Base-by-base conservation (phyloP, 495 filamentous ascomycete genomes). In the Aspergillus campestris region DNA sequence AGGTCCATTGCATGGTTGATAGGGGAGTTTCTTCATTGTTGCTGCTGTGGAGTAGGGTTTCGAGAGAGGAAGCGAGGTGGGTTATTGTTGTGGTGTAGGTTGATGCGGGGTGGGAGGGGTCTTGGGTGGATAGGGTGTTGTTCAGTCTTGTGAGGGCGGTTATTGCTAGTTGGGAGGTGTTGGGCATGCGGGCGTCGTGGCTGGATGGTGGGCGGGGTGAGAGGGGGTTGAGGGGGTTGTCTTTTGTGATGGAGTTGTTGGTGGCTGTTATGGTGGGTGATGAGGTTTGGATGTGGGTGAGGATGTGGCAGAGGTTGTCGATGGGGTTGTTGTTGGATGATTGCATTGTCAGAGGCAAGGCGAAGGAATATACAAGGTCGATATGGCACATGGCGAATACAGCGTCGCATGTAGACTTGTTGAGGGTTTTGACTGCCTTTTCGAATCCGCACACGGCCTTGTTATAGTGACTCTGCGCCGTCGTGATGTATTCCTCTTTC, bases 1-100 rank as follows among this genome's bases (percentile, higher is more conserved):
- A 66, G 7, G 65, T 65, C 75, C 71, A 82, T 10, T 65, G 57
- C 44, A 74, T 73, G 0, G 67, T 64, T 30, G 69, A 60, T 5
- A 65, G 44, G 49, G 57, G 65, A 35, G 56, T 65, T 50, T 66
- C 67, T 11, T 24, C 18, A 4, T 4, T 24, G 18, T 4, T 24
- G 18, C 56, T 57, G 7, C 60, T 62, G 39, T 53, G 61, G 47
- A 62, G 57, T 18, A 69, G 50, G 34, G 56, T 59, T 24, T 64
- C 59, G 13, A 70, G 47, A 1, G 52, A 56, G 15, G 34, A 35
- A 10, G 57, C 52, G 31, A 71, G 48, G 31, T 67, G 51, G 10
- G 56, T 49, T 33, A 69, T 67, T 5, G 64, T 56, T 10, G 50
- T 29, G 9, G 55, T 52, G 29, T 61, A 70, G 18, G 58, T 34